Conservation (phyloP, 192 early-diverging fungal genomes). For the Rhizophagus clarus region DNA sequence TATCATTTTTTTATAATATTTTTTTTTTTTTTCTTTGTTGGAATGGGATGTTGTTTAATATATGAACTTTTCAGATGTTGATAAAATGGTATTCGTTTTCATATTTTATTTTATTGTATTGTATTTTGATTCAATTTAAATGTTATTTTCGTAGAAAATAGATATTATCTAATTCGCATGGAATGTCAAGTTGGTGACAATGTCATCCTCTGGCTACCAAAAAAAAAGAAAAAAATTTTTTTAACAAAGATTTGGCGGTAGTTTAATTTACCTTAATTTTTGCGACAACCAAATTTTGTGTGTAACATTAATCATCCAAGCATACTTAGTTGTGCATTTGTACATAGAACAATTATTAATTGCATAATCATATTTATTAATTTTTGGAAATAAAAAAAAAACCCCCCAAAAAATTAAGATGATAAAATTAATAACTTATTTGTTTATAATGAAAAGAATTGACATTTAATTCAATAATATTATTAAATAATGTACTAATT, state of each 20-base stretch:
- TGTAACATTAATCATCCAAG: neutral
- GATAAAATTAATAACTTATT: too few relatives aligned
- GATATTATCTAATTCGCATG: constrained; percentile 6
- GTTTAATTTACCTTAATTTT: constrained; percentile 11
- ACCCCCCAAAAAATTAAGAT: too few relatives aligned
- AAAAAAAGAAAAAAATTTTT: neutral
- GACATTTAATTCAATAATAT: too few relatives aligned
- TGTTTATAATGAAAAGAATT: too few relatives aligned
- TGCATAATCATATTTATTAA: neutral
- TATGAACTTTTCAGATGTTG: neutral
- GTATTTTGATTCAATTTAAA: neutral
- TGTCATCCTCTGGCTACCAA: neutral
- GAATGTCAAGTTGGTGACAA: constrained; percentile 1
- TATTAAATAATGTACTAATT: too few relatives aligned
- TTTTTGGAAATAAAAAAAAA: neutral
- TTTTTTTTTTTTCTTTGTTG: neutral
- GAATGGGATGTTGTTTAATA: neutral
- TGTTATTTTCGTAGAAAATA: constrained; percentile 9
- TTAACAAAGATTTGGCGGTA: constrained; percentile 18
- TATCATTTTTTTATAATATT: neutral
- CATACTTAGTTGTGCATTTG: constrained; percentile 7
- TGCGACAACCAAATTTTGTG: neutral
- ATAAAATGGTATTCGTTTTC: neutral
- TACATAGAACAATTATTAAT: constrained; percentile 11
- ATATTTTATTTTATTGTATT: neutral